Percentiles rank a stretch among this genome's conserved stretches.
phyloP scores from a whole-genome alignment of 495 filamentous ascomycete species.

The Parathielavia appendiculata region DNA sequence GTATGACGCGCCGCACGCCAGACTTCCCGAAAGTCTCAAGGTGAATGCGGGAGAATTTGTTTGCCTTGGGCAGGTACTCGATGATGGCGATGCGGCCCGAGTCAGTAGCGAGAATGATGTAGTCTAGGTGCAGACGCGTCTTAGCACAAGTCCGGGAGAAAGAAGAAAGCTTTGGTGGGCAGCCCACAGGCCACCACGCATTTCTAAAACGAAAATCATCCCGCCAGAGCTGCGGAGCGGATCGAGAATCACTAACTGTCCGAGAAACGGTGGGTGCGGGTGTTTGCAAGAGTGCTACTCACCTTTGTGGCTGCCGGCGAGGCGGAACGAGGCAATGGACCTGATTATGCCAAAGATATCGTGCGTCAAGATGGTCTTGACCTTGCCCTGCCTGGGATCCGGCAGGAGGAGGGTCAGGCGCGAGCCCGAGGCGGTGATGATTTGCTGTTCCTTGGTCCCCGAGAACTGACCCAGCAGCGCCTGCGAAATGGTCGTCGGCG shows the following conservation, averaged over 20 bases:
- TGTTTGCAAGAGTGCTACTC: constrained; percentile 43
- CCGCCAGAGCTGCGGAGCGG: constrained; percentile 47
- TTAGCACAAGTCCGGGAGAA: constrained; percentile 54
- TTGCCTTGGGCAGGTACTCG: constrained; percentile 83
- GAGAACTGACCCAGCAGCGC: constrained; percentile 91
- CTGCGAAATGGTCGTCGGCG: constrained; percentile 80
- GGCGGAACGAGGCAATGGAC: constrained; percentile 75
- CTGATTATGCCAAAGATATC: constrained; percentile 96
- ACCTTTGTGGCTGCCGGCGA: constrained; percentile 96
- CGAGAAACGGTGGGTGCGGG: constrained; percentile 36
- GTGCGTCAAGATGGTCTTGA: constrained; percentile 77
- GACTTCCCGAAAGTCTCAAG: constrained; percentile 98
- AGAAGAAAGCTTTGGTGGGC: constrained; percentile 13
- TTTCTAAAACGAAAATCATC: constrained; percentile 22
- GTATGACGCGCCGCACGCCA: constrained; percentile 87
- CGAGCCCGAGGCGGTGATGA: constrained; percentile 75
- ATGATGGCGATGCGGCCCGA: constrained; percentile 91
- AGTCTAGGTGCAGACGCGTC: constrained; percentile 58
- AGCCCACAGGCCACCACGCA: constrained; percentile 27
- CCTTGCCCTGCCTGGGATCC: constrained; percentile 77
- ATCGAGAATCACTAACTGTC: constrained; percentile 92
- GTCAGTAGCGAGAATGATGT: constrained; percentile 91
- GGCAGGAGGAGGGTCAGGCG: constrained; percentile 82
- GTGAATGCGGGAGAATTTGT: constrained; percentile 83
- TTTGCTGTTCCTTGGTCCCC: constrained; percentile 92